phyloP scores from a whole-genome alignment of 202 grass and related monocot genomes.

The Zizania palustris region DNA sequence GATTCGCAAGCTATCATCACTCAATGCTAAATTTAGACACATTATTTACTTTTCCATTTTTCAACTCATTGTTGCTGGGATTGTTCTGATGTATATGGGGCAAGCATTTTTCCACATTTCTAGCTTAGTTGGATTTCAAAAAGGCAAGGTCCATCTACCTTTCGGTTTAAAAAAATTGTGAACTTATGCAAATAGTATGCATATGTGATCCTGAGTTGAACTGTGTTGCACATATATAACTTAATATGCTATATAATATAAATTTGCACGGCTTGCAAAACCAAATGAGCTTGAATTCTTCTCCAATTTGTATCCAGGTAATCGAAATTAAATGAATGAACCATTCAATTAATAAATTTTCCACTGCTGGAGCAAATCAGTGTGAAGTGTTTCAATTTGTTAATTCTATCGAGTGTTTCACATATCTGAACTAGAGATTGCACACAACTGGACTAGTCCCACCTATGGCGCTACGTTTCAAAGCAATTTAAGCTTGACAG shows the following conservation, averaged over 20 bases:
- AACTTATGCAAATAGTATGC: neutral
- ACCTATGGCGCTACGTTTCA: too few species aligned
- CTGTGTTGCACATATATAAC: neutral
- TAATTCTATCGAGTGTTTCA: neutral
- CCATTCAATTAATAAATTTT: neutral
- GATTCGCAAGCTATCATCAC: too few species aligned
- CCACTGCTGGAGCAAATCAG: neutral
- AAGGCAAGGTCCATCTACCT: neutral
- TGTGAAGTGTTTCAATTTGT: neutral
- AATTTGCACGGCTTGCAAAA: constrained; percentile 13
- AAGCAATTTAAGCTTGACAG: neutral
- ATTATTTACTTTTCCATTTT: neutral
- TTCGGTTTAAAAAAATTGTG: neutral
- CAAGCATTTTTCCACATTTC: too few species aligned
- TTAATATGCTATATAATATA: neutral
- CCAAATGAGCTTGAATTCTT: neutral
- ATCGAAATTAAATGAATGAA: neutral
- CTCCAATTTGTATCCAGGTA: neutral
- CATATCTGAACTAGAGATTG: neutral
- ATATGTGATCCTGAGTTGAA: neutral
- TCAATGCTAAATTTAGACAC: too few species aligned
- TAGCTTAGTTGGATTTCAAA: neutral
- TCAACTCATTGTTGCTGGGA: neutral
- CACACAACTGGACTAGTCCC: neutral
- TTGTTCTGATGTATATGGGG: too few species aligned